Conservation (phyloP, 352 stramenopile species). For the Paralagenidium karlingii region DNA sequence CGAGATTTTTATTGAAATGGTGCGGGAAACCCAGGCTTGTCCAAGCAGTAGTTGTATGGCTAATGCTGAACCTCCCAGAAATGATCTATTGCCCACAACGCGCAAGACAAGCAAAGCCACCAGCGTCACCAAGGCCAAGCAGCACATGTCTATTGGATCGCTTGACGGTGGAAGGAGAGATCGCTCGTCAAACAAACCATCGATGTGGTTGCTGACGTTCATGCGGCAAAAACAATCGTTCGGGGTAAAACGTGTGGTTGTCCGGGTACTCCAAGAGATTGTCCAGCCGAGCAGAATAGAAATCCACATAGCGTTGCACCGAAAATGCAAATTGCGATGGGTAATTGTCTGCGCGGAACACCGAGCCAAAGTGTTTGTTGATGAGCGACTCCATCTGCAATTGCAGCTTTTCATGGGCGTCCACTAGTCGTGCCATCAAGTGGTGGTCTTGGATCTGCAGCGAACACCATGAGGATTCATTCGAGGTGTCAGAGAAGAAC, state of each 20-base stretch:
- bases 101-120: too few species aligned
- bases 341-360: slow-evolving; percentile 75
- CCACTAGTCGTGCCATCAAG: slow-evolving; percentile 46
- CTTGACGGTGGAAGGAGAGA: not conserved
- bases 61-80: too few species aligned
- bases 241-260: slow-evolving; percentile 78
- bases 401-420: slow-evolving; percentile 46
- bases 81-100: too few species aligned
- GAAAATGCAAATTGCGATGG: slow-evolving; percentile 80
- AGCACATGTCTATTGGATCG: too few species aligned
- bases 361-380: slow-evolving; percentile 80
- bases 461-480: too few species aligned
- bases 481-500: too few species aligned
- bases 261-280: slow-evolving; percentile 75
- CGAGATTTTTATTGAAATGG: too few species aligned
- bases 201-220: slow-evolving; percentile 15
- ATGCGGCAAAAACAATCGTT: slow-evolving; percentile 45
- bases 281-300: slow-evolving; percentile 77
- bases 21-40: too few species aligned
- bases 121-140: too few species aligned
- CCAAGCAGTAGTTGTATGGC: too few species aligned
- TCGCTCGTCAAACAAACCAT: slow-evolving; percentile 1
- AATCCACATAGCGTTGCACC: slow-evolving; percentile 78
- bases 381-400: slow-evolving; percentile 65
- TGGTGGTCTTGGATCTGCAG: too few species aligned